Evolutionary conservation across 768 basidiomycete genomes (phyloP).

Genomic region (Chlorophyllum brunneum): DNA sequence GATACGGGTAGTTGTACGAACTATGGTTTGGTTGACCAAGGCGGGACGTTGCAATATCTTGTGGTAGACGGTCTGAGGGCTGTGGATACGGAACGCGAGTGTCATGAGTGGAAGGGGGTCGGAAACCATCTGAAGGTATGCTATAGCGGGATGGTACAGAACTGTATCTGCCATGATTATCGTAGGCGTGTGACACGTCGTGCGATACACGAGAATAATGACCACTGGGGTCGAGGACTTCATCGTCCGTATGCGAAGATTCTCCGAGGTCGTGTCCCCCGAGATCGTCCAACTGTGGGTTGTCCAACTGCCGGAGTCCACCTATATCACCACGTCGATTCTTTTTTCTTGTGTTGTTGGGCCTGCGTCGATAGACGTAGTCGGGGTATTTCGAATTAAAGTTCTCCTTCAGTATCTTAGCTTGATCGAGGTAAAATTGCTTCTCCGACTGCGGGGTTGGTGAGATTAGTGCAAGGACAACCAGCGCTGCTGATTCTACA

Average conservation of each 20-base stretch:
- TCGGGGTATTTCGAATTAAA: constrained; percentile 87
- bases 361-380: constrained; percentile 85
- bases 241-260: constrained; percentile 31
- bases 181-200: constrained; percentile 20
- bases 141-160: constrained; percentile 21
- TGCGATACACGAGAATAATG: constrained; percentile 18
- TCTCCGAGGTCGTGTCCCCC: constrained; percentile 31
- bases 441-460: constrained; percentile 59
- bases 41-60: constrained; percentile 18
- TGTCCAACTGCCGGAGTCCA: constrained; percentile 21
- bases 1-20: constrained; percentile 14
- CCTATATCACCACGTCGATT: constrained; percentile 10
- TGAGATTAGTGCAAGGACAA: constrained; percentile 12
- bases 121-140: constrained; percentile 17
- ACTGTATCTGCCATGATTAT: constrained; percentile 25
- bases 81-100: constrained; percentile 21
- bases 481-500: constrained; percentile 23
- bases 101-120: constrained; percentile 20
- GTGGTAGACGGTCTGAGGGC: constrained; percentile 14
- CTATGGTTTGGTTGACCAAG: constrained; percentile 5
- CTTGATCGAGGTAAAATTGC: constrained; percentile 85
- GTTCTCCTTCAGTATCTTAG: constrained; percentile 78
- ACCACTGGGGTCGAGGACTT: constrained; percentile 18
- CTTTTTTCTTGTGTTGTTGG: constrained; percentile 69
- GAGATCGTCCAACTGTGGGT: constrained; percentile 22